Conservation (phyloP, 164 flowering plant genomes). For the Vitis riparia region DNA sequence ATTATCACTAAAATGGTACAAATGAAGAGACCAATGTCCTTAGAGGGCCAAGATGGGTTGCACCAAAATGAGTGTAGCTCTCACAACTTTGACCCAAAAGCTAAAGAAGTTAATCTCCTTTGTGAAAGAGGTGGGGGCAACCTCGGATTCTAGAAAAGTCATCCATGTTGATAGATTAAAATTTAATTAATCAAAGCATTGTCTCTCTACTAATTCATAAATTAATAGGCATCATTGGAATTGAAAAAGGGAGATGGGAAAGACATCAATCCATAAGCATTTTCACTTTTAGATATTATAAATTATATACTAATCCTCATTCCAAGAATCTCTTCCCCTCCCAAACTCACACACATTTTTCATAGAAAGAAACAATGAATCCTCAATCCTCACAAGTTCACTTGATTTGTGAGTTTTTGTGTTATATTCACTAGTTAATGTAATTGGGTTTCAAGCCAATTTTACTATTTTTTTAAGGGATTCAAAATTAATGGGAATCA, state of each 20-base stretch:
- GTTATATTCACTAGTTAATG: no score
- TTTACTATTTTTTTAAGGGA: no score
- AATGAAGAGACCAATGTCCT: no score
- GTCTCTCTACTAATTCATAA: not conserved
- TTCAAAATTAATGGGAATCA: no score
- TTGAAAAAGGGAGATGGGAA: slow-evolving; percentile 3
- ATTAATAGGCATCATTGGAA: slow-evolving; percentile 11
- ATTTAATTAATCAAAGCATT: slow-evolving; percentile 6
- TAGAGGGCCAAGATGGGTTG: no score
- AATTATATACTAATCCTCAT: slow-evolving; percentile 5
- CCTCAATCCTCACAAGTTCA: not conserved
- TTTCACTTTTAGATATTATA: not conserved
- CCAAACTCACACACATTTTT: not conserved
- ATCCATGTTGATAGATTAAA: not conserved
- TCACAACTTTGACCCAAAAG: slow-evolving; percentile 23
- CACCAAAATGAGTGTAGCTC: not conserved
- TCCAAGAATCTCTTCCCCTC: slow-evolving; percentile 8
- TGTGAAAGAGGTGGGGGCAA: slow-evolving; percentile 21
- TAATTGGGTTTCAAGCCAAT: no score
- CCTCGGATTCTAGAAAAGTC: slow-evolving; percentile 37
- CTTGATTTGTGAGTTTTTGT: not conserved
- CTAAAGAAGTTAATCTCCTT: not conserved
- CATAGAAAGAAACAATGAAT: not conserved
- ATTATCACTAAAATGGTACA: no score
- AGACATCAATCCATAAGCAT: slow-evolving; percentile 16